Evolutionary conservation across 257 asterid species (phyloP), one percentile per base, ranked within the genome.

Genomic region (Marsdenia floribunda): DNA sequence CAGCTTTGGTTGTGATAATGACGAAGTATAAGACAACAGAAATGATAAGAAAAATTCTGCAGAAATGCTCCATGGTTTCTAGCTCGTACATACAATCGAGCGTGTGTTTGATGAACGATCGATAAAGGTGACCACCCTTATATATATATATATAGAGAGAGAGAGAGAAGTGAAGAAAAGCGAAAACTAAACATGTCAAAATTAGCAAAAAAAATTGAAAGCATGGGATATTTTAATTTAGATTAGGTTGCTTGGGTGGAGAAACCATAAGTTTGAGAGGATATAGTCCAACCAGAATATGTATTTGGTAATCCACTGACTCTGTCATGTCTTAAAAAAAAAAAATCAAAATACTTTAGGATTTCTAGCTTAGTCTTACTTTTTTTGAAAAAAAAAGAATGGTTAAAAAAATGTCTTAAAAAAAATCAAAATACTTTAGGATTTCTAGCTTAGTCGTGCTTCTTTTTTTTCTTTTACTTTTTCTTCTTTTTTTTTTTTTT

Each of bases 291-390:
- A 71, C 75, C 65, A 47, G 29, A 49, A 33, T 46, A 11, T 33
- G 16, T 10, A 52, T 52, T 71, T 71, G 75, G 75, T 71, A 18
- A 71, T 24, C 75, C 26, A 53, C 75, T 52, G 47, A 47, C 3
- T 3, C 47, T 70, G 46, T 70, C 61, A 47, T 26, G 6, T 54
- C 18, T 70, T 29, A 70, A 70, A 46, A 29, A 29, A 70, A 70
- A 46, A 29, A 29, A 29, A 29, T 29, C 33, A 29, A 29, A 29
- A 16, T 35, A 11, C 3, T 29, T 7, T 12, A 63, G 16, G 5
- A 33, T 5, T 11, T 63, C 5, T 29, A 63, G 12, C 13, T 29
- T 29, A 63, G 68, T 63, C 68, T 0, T 4, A 33, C 68, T 63
- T 2, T n/a, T n/a, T n/a, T n/a, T n/a, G n/a, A 22, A 33, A 1